Percentiles rank a stretch among this genome's conserved stretches.
Conservation (phyloP, 345 rosid genomes). For the Euclidium syriacum region DNA sequence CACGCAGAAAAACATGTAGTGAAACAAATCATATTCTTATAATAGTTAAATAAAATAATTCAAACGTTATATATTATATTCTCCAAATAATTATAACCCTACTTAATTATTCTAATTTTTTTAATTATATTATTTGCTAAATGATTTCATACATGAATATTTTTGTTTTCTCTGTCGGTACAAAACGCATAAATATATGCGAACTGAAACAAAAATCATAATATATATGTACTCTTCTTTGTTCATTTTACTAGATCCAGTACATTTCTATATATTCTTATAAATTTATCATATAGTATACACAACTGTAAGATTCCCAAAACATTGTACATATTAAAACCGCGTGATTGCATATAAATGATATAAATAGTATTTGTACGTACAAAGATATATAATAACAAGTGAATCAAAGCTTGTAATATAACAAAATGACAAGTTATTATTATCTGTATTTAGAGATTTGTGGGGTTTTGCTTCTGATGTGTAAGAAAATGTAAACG, state of each 20-base stretch:
- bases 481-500: neutral
- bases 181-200: neutral
- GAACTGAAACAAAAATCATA: neutral
- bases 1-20: too few species aligned
- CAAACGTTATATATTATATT: too few species aligned
- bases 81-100: too few species aligned
- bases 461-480: neutral
- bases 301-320: conserved; percentile 26
- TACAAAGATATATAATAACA: neutral
- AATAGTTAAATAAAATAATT: too few species aligned
- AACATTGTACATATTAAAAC: conserved; percentile 6
- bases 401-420: neutral
- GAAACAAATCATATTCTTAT: too few species aligned
- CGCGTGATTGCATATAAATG: conserved; percentile 12
- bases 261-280: neutral
- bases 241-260: neutral
- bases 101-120: too few species aligned
- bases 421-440: neutral
- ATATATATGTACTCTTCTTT: neutral
- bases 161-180: neutral
- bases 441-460: conserved; percentile 12
- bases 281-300: neutral
- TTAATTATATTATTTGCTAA: neutral
- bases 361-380: neutral
- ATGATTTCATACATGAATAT: neutral